Base-by-base conservation (phyloP, 1,284 basidiomycete genomes). In the Apiotrichum porosum region DNA sequence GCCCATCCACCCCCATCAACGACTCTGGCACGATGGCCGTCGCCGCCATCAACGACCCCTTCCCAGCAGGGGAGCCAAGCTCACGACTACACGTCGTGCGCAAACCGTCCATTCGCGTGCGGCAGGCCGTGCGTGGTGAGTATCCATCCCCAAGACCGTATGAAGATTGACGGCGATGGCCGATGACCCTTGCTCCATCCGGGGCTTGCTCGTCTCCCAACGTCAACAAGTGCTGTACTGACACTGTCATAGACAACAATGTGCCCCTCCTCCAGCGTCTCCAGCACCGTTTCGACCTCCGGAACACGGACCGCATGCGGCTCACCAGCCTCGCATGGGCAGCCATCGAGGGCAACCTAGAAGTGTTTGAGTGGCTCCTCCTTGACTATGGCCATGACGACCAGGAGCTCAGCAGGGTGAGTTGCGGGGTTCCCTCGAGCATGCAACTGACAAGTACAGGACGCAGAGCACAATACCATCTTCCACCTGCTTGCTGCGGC, bases 241-340 rank as follows among this genome's bases (percentile, higher is more conserved):
- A 52, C 40, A 28, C 26, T 28, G 26, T 28, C 17, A 8, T 33
- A 93, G 90, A 92, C 75, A 91, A 93, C 75, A 92, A 92, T 73
- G 81, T 93, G 54, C 84, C 90, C 58, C 81, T 92, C 54, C 86
- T 93, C 63, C 84, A 83, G 73, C 80, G 89, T 37, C 56, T 76
- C 19, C 58, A 83, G 83, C 76, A 83, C 63, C 87, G 85, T 23
- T 58, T 56, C 15, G 88, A 93, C 65, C 82, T 93, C 77, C 81
- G 91, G 23, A 94, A 94, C 74, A 82, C 87, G 9, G 91, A 95
- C 72, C 47, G 58, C 42, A 53, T 62, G 47, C 80, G 88, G 2
- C 84, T 85, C 65, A 94, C 91, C 0, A 89, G 86, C 17, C 73
- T 95, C 8, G 88, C 88, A 13, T 92, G 88, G 85, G 83, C 91